Evolutionary conservation across 257 asterid genomes (phyloP).

Genomic region (Solanum neorickii): DNA sequence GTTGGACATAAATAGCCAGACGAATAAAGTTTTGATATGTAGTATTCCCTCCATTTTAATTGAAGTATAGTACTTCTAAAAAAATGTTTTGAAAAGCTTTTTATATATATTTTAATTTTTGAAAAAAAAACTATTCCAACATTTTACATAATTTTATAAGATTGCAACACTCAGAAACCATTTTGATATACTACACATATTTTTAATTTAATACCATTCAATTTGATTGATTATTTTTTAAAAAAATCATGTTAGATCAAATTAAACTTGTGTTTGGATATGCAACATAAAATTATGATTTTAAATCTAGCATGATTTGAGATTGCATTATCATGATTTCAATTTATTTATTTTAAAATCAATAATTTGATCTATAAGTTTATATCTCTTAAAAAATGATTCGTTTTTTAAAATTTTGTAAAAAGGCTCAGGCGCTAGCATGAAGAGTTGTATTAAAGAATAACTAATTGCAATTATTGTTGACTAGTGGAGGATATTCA

Average conservation of each 20-base stretch:
- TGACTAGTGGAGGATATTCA: neutral
- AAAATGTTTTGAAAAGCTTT: neutral
- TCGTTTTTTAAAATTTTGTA: too few relatives aligned
- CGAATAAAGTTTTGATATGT: neutral
- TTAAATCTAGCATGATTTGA: neutral
- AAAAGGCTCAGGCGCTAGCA: neutral
- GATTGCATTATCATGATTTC: neutral
- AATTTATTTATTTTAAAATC: too few relatives aligned
- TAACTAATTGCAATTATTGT: neutral
- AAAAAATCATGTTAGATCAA: neutral
- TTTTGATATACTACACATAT: neutral
- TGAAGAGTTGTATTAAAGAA: neutral
- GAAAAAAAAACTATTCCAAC: neutral
- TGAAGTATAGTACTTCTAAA: neutral
- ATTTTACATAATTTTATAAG: neutral
- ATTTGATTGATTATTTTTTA: too few relatives aligned
- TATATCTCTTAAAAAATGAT: too few relatives aligned
- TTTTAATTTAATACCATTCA: neutral
- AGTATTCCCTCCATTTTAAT: neutral
- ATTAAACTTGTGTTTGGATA: neutral
- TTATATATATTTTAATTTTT: too few relatives aligned
- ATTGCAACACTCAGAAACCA: too few relatives aligned
- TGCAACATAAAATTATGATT: too few relatives aligned
- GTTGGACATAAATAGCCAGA: neutral
- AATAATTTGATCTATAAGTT: neutral